Evolutionary conservation across 768 basidiomycete genomes (phyloP), one percentile per base, ranked within the genome.

Genomic region (Lactifluus hygrophoroides): DNA sequence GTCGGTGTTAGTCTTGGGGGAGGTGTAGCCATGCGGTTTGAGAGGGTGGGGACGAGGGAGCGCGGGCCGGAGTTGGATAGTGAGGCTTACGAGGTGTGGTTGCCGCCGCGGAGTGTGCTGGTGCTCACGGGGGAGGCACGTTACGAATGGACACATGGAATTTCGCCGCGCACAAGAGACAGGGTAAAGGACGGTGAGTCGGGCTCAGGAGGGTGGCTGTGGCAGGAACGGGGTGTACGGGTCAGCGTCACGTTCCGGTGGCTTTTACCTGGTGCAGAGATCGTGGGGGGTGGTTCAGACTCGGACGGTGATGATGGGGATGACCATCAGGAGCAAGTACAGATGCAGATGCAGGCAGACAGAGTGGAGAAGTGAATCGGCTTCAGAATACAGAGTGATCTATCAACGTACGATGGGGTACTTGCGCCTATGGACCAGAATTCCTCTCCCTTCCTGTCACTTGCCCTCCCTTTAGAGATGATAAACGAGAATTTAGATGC

Each of bases 111-210:
- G 49, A 88, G 86, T 58, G 73, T 95, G 21, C 75, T 94, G 57
- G 82, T 93, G 47, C 74, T 98, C 60, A 82, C 84, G 4, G 84
- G 82, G 34, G 86, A 87, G 34, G 90, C 94, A 14, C 80, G 94
- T 38, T 96, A 90, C 70, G 70, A 73, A 3, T 97, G 92, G 90
- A 83, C 82, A 9, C 94, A 98, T 70, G 94, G 89, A 5, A 98
- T 98, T 56, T 80, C 82, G 32, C 77, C 77, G 53, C 72, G 80
- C 52, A 72, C 64, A 37, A 74, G 76, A 38, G 92, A 94, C 68
- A 71, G 76, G 54, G 86, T 94, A 17, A 71, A 76, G 67, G 61
- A 49, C 7, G 66, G 65, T 9, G 65, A 57, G 9, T 11, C 1
- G 10, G 40, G 19, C 40, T 21, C 40, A 4, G 42, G 28, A 17